Conservation (phyloP, 2,329 filamentous ascomycete species). For the Aureobasidium pullulans region DNA sequence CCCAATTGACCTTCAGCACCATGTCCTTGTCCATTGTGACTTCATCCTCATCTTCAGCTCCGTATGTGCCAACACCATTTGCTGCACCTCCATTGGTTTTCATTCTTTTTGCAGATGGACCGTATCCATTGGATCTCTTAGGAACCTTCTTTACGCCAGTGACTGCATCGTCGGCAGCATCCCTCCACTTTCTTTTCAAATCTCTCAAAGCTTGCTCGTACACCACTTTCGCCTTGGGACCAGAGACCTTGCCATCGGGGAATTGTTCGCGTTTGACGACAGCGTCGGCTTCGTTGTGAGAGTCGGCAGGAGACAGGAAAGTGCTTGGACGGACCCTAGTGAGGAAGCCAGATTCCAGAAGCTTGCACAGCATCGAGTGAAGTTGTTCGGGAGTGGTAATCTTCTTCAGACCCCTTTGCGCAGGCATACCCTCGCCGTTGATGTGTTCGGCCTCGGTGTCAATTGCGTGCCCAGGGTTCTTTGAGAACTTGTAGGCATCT, state of each 20-base stretch:
- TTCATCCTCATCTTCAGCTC: conserved; percentile 20
- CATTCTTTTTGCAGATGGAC: conserved; percentile 23
- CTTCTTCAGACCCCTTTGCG: conserved; percentile 18
- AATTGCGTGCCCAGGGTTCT: conserved; percentile 26
- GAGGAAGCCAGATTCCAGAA: conserved; percentile 60
- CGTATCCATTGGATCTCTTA: conserved; percentile 19
- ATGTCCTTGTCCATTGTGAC: conserved; percentile 46
- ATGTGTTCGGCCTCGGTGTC: conserved; percentile 20
- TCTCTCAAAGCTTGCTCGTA: conserved; percentile 51
- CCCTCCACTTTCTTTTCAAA: conserved; percentile 46
- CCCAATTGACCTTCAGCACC: conserved; percentile 73
- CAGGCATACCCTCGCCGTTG: conserved; percentile 20
- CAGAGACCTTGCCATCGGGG: conserved; percentile 46
- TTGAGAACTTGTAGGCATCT: conserved; percentile 50
- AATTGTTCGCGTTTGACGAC: conserved; percentile 51
- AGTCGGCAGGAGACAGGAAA: conserved; percentile 50
- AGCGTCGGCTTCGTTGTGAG: conserved; percentile 52
- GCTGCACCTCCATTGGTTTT: conserved; percentile 26
- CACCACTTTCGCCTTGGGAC: conserved; percentile 59
- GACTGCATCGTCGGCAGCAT: conserved; percentile 31
- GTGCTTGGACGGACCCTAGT: conserved; percentile 49
- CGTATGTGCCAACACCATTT: conserved; percentile 23
- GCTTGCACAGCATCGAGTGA: conserved; percentile 36
- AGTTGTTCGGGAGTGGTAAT: conserved; percentile 34
- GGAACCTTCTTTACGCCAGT: conserved; percentile 18